These are phyloP conservation scores for Byssochlamys sp. DNA, from an alignment of 2,329 filamentous ascomycete species.

Conservation along the genomic window DNA sequence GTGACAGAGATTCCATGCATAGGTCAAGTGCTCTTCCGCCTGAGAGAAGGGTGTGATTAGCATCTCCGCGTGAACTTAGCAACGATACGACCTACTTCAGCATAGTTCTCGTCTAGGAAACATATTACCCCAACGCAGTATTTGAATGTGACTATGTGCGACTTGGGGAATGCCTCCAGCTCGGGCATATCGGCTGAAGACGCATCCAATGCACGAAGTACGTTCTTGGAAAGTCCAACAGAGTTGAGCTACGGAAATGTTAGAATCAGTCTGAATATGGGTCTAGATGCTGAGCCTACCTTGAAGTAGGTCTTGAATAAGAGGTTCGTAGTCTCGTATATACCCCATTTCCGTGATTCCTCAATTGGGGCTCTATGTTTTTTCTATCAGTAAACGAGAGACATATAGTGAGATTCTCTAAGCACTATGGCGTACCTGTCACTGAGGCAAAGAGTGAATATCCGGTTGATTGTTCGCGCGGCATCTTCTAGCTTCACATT, in stretches of 20 bases:
- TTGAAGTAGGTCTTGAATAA: slow-evolving; percentile 98
- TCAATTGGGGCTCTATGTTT: slow-evolving; percentile 61
- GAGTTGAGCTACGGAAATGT: slow-evolving; percentile 57
- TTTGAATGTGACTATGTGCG: slow-evolving; percentile 88
- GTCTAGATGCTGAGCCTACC: slow-evolving; percentile 25
- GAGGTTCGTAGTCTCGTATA: slow-evolving; percentile 88
- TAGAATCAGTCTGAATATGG: slow-evolving; percentile 1
- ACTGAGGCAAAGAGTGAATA: slow-evolving; percentile 81
- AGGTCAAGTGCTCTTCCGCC: slow-evolving; percentile 70
- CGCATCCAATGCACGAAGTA: slow-evolving; percentile 72
- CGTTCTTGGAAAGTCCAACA: slow-evolving; percentile 78
- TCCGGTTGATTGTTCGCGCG: slow-evolving; percentile 77
- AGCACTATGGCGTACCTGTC: slow-evolving; percentile 57
- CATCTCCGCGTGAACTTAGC: not conserved
- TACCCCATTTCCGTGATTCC: slow-evolving; percentile 93
- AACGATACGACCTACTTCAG: slow-evolving; percentile 45
- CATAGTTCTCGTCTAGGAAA: slow-evolving; percentile 90
- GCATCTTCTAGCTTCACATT: slow-evolving; percentile 84
- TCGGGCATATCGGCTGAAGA: slow-evolving; percentile 70
- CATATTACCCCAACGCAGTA: slow-evolving; percentile 91
- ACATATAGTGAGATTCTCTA: not conserved
- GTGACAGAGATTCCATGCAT: slow-evolving; percentile 75
- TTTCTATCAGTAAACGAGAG: not conserved
- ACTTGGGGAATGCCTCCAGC: slow-evolving; percentile 69
- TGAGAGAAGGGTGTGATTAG: slow-evolving; percentile 24